These are phyloP conservation scores for Sclerotinia glacialis DNA, from an alignment of 2,329 filamentous ascomycete species.

Conservation along the genomic window DNA sequence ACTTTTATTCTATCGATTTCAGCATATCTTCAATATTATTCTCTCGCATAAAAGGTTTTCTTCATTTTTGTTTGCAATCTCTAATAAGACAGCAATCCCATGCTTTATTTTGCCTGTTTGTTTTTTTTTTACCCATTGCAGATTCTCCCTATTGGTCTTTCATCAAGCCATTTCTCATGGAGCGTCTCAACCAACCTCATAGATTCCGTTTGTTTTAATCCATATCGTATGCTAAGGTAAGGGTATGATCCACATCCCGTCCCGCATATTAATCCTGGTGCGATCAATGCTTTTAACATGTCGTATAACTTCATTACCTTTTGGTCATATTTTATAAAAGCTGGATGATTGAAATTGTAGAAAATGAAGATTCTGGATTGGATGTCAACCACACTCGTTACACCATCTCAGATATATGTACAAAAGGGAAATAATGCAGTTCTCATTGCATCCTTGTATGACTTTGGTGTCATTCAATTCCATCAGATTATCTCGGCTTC, in stretches of 20 bases:
- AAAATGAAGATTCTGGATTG: background rate
- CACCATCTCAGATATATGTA: background rate
- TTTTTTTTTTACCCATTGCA: background rate
- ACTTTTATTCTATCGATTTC: background rate
- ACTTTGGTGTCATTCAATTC: background rate
- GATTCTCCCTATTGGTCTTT: background rate
- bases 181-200: background rate
- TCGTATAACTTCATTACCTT: background rate
- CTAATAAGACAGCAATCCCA: background rate
- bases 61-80: background rate
- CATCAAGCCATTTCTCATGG: background rate
- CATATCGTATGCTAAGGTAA: background rate
- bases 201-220: background rate
- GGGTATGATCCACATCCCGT: constrained; percentile 3
- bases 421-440: background rate
- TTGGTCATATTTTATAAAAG: background rate
- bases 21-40: background rate
- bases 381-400: background rate
- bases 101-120: background rate
- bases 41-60: background rate
- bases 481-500: background rate
- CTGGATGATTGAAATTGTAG: background rate
- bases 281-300: background rate
- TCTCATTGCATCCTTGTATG: background rate
- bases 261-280: background rate